phyloP scores from a whole-genome alignment of 2,329 filamentous ascomycete species.

The Penicillium hesseltinei region DNA sequence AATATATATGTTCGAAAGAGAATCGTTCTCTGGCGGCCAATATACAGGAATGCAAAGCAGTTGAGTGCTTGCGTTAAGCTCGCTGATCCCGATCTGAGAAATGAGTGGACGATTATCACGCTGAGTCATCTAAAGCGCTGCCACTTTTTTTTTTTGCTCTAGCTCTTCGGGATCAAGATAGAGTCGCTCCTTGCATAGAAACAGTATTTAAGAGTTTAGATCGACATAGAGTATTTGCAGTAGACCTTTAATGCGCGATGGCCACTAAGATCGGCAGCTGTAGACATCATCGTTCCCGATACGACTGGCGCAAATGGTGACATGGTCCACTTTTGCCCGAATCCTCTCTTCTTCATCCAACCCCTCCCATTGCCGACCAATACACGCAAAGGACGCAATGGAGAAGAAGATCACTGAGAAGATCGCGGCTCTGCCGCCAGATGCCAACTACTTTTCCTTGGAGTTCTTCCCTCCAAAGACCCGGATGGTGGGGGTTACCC shows the following conservation, averaged over 20 bases:
- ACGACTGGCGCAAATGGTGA: slow-evolving; percentile 11
- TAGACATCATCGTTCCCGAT: slow-evolving; percentile 21
- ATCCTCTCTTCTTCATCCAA: slow-evolving; percentile 20
- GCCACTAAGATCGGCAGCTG: slow-evolving; percentile 17
- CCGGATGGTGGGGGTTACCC: slow-evolving; percentile 61
- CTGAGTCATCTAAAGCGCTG: slow-evolving; percentile 8
- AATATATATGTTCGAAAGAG: background rate
- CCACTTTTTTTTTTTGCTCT: background rate
- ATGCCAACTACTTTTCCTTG: slow-evolving; percentile 86
- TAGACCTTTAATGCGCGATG: slow-evolving; percentile 11
- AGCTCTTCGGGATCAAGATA: background rate
- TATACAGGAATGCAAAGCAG: background rate
- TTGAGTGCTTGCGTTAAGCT: background rate
- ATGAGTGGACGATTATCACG: background rate
- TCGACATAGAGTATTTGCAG: background rate
- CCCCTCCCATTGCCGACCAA: slow-evolving; percentile 17
- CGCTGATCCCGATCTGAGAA: background rate
- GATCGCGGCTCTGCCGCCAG: slow-evolving; percentile 81
- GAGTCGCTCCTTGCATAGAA: slow-evolving; percentile 1
- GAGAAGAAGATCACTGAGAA: slow-evolving; percentile 95
- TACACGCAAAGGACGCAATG: slow-evolving; percentile 48
- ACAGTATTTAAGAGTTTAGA: background rate
- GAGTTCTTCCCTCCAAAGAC: slow-evolving; percentile 99
- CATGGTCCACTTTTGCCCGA: slow-evolving; percentile 25
- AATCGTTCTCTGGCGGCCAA: background rate